Conservation (phyloP, 768 basidiomycete genomes). For the Mycena leptocephala region DNA sequence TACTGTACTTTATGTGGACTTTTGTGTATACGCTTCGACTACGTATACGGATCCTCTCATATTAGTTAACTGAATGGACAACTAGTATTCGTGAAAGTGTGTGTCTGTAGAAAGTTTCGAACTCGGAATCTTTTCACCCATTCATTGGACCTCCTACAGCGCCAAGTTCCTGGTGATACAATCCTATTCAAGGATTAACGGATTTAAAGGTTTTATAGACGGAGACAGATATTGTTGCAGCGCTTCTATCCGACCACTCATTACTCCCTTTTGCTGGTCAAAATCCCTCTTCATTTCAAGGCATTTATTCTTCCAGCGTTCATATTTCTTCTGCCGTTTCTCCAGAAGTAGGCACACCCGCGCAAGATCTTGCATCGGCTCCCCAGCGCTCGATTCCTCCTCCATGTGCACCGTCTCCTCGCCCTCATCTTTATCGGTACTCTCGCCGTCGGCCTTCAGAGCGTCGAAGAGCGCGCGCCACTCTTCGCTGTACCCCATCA, state of each 20-base stretch:
- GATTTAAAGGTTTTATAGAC: neutral
- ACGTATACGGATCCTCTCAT: neutral
- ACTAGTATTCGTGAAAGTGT: neutral
- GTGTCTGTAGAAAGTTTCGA: neutral
- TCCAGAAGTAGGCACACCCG: slow-evolving; percentile 4
- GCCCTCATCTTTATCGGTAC: neutral
- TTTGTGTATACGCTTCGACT: neutral
- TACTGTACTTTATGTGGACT: slow-evolving; percentile 41
- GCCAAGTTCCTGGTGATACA: no score
- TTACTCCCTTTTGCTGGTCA: slow-evolving; percentile 1
- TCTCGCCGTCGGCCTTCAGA: neutral
- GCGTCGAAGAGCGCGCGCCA: slow-evolving; percentile 4
- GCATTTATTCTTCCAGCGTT: slow-evolving; percentile 5
- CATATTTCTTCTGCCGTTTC: neutral
- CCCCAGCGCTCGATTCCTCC: neutral
- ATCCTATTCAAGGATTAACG: no score
- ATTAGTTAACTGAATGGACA: slow-evolving; percentile 8
- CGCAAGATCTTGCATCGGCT: slow-evolving; percentile 5
- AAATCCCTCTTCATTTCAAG: neutral
- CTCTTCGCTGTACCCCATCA: neutral
- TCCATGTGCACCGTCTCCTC: neutral
- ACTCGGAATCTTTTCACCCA: neutral
- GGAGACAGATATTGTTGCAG: neutral
- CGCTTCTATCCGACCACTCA: neutral
- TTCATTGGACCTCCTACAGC: no score